Conservation (phyloP, 495 filamentous ascomycete species). For the Parathielavia hyrcaniae region DNA sequence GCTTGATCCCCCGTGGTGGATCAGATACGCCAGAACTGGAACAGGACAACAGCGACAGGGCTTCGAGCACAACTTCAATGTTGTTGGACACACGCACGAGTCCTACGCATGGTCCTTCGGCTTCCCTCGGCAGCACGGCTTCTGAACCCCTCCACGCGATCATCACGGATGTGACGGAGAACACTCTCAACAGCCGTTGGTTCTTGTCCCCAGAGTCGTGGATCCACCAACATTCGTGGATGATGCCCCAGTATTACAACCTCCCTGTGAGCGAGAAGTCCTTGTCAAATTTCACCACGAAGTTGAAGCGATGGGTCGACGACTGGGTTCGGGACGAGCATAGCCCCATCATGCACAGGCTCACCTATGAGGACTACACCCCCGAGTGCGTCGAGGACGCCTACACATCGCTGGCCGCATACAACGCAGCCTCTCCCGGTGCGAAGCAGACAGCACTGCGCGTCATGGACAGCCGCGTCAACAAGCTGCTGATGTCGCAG, state of each 20-base stretch:
- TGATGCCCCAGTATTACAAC: background rate
- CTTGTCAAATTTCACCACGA: conserved; percentile 22
- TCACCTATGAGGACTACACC: conserved; percentile 30
- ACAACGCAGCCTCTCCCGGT: conserved; percentile 19
- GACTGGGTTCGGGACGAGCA: conserved; percentile 25
- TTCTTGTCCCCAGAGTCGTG: conserved; percentile 15
- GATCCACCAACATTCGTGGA: background rate
- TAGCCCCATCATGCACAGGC: conserved; percentile 37
- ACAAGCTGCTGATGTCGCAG: conserved; percentile 16
- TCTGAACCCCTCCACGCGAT: too few species aligned
- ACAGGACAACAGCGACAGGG: background rate
- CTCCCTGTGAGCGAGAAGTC: conserved; percentile 20
- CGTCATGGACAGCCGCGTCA: conserved; percentile 26
- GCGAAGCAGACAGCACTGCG: conserved; percentile 21
- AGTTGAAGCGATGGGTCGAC: conserved; percentile 24
- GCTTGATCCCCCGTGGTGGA: background rate
- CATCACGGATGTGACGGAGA: background rate
- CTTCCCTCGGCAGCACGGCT: too few species aligned
- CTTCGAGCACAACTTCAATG: too few species aligned
- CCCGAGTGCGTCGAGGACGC: conserved; percentile 31
- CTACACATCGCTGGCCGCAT: conserved; percentile 27
- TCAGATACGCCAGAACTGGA: background rate
- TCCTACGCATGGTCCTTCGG: too few species aligned
- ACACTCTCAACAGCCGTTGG: conserved; percentile 7
- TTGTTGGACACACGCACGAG: too few species aligned